Evolutionary conservation across 495 filamentous ascomycete genomes (phyloP).

Genomic region (Delitschia confertaspora): DNA sequence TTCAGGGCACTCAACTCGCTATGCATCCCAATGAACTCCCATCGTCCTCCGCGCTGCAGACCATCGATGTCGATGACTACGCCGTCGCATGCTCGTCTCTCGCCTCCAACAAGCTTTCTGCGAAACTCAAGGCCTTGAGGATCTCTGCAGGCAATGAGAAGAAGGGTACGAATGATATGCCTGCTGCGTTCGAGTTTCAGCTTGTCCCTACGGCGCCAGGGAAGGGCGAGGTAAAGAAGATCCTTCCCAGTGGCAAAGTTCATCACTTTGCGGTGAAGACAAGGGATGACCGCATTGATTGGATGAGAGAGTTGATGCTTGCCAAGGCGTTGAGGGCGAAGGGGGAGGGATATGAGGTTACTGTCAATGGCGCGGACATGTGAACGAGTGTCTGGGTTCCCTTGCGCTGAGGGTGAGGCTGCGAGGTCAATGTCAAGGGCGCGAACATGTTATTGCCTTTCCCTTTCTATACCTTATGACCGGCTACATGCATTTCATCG

Average conservation of each 20-base stretch:
- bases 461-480: too few relatives aligned
- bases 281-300: conserved; percentile 86
- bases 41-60: conserved; percentile 57
- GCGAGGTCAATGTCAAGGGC: conserved; percentile 70
- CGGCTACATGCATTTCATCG: too few relatives aligned
- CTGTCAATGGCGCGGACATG: conserved; percentile 73
- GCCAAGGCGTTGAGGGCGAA: conserved; percentile 81
- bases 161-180: conserved; percentile 40
- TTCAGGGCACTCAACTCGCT: conserved; percentile 72
- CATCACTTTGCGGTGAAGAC: conserved; percentile 88
- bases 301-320: conserved; percentile 98
- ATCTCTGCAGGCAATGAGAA: conserved; percentile 46
- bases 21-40: conserved; percentile 63
- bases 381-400: conserved; percentile 32
- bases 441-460: conserved; percentile 63
- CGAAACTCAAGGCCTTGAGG: conserved; percentile 78
- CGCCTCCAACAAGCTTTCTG: conserved; percentile 66
- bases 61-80: conserved; percentile 91
- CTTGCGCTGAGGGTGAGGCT: conserved; percentile 55
- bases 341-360: conserved; percentile 69
- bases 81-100: conserved; percentile 79
- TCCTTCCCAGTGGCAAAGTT: conserved; percentile 54
- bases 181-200: conserved; percentile 79
- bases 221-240: conserved; percentile 42
- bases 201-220: conserved; percentile 65